phyloP scores from a whole-genome alignment of 1,284 basidiomycete genomes.

The Amylostereum areolatum region DNA sequence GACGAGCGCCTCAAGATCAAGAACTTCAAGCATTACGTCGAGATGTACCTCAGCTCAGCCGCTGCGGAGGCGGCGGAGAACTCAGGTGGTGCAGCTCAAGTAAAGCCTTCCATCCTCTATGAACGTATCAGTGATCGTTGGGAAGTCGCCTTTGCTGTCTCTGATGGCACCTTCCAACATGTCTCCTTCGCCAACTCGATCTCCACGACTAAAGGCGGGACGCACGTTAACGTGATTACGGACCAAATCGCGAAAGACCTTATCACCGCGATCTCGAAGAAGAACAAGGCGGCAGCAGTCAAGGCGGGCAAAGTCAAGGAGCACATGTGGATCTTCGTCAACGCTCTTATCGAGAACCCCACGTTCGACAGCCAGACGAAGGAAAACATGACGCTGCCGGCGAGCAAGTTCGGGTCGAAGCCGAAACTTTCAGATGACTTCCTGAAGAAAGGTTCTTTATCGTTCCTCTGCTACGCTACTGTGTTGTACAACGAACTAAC shows the following conservation, averaged over 20 bases:
- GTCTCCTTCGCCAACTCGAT: slow-evolving; percentile 99
- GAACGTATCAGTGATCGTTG: slow-evolving; percentile 81
- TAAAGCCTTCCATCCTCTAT: slow-evolving; percentile 79
- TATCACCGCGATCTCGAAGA: slow-evolving; percentile 83
- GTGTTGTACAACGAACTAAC: not conserved
- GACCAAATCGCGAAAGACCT: slow-evolving; percentile 88
- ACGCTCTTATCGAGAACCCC: slow-evolving; percentile 95
- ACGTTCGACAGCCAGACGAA: slow-evolving; percentile 99
- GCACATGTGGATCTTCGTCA: slow-evolving; percentile 99
- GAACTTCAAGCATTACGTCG: slow-evolving; percentile 97
- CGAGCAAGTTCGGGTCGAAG: slow-evolving; percentile 89
- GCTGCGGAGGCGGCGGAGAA: slow-evolving; percentile 59
- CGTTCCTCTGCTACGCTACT: not conserved
- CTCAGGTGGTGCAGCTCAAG: slow-evolving; percentile 68
- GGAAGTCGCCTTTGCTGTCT: slow-evolving; percentile 96
- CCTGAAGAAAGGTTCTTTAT: slow-evolving; percentile 83
- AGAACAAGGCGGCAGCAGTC: slow-evolving; percentile 92
- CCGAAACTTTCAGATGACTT: slow-evolving; percentile 86
- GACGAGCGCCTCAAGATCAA: slow-evolving; percentile 92
- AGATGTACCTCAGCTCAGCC: slow-evolving; percentile 82
- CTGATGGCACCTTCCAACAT: slow-evolving; percentile 87
- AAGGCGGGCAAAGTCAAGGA: slow-evolving; percentile 94
- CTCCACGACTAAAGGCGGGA: slow-evolving; percentile 94
- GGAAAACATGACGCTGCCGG: slow-evolving; percentile 87
- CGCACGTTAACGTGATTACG: slow-evolving; percentile 85